Percentiles rank a stretch among this genome's conserved stretches.
These are phyloP conservation scores for Arctium minus DNA, from an alignment of 129 eudicot species.

Conservation along the genomic window DNA sequence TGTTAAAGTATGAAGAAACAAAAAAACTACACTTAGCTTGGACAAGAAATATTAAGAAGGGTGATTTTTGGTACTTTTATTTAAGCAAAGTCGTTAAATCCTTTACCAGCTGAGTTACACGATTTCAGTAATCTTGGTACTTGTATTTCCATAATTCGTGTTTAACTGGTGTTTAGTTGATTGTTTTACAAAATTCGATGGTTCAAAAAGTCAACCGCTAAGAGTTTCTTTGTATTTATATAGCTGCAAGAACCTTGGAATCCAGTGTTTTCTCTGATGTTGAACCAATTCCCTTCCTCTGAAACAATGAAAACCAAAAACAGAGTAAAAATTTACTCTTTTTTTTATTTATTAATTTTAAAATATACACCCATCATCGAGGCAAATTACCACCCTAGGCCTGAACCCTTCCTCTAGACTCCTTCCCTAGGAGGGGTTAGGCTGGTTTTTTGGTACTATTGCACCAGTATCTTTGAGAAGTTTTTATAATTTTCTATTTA, in stretches of 20 bases:
- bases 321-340: neutral
- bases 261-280: slow-evolving; percentile 70
- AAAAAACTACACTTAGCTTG: neutral
- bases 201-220: neutral
- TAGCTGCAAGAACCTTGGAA: slow-evolving; percentile 66
- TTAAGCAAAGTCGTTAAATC: too few relatives aligned
- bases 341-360: neutral
- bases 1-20: neutral
- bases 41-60: neutral
- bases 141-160: neutral
- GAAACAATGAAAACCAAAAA: slow-evolving; percentile 30
- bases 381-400: slow-evolving; percentile 5
- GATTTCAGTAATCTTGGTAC: neutral
- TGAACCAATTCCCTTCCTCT: slow-evolving; percentile 74
- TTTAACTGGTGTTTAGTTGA: neutral
- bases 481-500: neutral
- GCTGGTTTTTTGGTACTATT: neutral
- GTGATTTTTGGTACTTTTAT: neutral
- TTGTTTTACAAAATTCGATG: neutral
- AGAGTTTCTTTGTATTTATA: neutral
- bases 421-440: neutral
- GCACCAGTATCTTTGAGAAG: neutral
- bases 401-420: slow-evolving; percentile 3
- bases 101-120: too few relatives aligned
- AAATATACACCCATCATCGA: neutral